phyloP scores from a whole-genome alignment of 2,329 filamentous ascomycete genomes.

The Ceratocystis ficicola region DNA sequence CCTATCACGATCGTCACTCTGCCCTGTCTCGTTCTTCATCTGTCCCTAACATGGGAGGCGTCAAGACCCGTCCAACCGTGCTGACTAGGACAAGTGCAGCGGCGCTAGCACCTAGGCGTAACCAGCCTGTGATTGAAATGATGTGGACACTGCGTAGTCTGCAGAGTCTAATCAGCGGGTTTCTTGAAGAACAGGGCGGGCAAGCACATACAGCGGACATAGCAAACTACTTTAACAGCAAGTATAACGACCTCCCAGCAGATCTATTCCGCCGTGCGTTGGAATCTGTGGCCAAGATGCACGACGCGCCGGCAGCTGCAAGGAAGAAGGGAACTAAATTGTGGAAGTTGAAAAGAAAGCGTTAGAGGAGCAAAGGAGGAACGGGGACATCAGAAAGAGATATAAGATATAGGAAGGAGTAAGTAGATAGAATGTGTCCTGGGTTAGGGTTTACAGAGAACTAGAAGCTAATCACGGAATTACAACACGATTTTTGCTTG shows the following conservation, averaged over 20 bases:
- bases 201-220: slow-evolving; percentile 51
- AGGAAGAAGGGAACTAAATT: slow-evolving; percentile 42
- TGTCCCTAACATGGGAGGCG: slow-evolving; percentile 28
- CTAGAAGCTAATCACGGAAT: background rate
- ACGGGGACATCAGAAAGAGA: background rate
- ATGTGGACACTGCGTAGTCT: slow-evolving; percentile 18
- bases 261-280: slow-evolving; percentile 62
- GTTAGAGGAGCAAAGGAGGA: background rate
- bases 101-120: slow-evolving; percentile 33
- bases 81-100: background rate
- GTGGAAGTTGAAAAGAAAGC: slow-evolving; percentile 37
- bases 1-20: slow-evolving; percentile 38
- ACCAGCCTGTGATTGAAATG: slow-evolving; percentile 29
- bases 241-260: slow-evolving; percentile 19
- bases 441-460: background rate
- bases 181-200: slow-evolving; percentile 65
- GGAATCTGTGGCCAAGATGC: slow-evolving; percentile 60
- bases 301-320: slow-evolving; percentile 34
- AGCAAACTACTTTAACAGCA: slow-evolving; percentile 22
- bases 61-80: slow-evolving; percentile 55
- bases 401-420: background rate
- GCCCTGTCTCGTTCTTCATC: slow-evolving; percentile 60
- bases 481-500: background rate
- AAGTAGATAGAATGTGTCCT: background rate
- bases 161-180: slow-evolving; percentile 34